phyloP scores from a whole-genome alignment of 2,329 filamentous ascomycete species.

The Calonectria pauciramosa region DNA sequence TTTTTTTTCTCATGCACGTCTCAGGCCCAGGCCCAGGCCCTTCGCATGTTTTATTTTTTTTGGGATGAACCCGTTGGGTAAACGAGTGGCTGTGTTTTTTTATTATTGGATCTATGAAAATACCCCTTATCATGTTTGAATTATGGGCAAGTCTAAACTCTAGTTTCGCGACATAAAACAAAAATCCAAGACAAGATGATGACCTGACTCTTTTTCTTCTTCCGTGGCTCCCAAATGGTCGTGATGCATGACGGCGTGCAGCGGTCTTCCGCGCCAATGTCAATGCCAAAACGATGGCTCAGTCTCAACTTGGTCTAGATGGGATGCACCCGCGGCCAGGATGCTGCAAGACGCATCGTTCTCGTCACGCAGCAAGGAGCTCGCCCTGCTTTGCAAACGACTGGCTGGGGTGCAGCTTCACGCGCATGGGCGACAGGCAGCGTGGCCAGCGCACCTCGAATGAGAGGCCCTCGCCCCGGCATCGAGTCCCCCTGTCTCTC shows the following conservation, averaged over 20 bases:
- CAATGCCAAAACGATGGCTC: slow-evolving; percentile 12
- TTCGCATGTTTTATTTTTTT: not conserved
- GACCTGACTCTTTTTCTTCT: slow-evolving; percentile 19
- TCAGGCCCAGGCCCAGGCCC: not conserved
- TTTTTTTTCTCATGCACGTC: slow-evolving; percentile 13
- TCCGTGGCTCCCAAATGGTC: slow-evolving; percentile 14
- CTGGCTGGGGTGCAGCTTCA: slow-evolving; percentile 23
- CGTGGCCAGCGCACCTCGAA: slow-evolving; percentile 19
- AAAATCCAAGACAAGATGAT: slow-evolving; percentile 23
- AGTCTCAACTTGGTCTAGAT: slow-evolving; percentile 12
- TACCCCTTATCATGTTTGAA: slow-evolving; percentile 37
- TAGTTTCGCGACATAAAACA: slow-evolving; percentile 32
- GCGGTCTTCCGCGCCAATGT: not conserved
- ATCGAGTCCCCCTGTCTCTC: not conserved
- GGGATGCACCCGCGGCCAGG: not conserved
- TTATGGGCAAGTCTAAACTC: slow-evolving; percentile 31
- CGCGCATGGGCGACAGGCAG: slow-evolving; percentile 6
- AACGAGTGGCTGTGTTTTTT: slow-evolving; percentile 28
- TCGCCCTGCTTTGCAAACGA: slow-evolving; percentile 22
- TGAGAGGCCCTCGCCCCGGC: not conserved
- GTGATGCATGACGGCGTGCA: slow-evolving; percentile 15
- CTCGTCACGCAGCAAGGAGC: slow-evolving; percentile 3
- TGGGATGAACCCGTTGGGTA: slow-evolving; percentile 21
- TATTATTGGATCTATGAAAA: slow-evolving; percentile 39
- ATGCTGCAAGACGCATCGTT: slow-evolving; percentile 11